Evolutionary conservation across 257 asterid species (phyloP).

Genomic region (Mitragyna speciosa): DNA sequence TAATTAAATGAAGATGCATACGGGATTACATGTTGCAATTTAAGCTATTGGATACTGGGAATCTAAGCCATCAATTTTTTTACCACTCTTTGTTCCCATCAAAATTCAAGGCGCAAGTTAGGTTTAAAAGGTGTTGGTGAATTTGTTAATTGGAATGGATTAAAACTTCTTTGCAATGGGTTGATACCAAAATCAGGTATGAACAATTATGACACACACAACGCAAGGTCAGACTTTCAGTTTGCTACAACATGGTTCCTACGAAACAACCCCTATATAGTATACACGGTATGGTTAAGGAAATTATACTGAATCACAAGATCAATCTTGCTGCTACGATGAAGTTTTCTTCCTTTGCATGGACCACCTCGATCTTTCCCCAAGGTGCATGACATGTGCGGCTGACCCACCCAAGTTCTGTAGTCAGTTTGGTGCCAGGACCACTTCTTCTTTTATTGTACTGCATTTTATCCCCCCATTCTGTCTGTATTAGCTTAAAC

Average conservation of each 20-base stretch:
- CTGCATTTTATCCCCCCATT: background rate
- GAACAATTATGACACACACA: no score
- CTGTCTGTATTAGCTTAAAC: background rate
- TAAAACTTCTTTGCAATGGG: background rate
- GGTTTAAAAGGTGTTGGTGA: background rate
- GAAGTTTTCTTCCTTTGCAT: background rate
- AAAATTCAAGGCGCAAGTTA: no score
- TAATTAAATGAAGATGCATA: no score
- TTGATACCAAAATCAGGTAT: background rate
- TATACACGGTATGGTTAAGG: background rate
- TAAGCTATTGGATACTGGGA: no score
- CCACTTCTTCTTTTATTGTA: background rate
- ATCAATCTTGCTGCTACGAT: background rate
- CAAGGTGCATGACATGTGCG: conserved; percentile 17
- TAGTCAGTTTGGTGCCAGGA: background rate
- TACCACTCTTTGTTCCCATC: no score
- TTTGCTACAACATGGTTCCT: background rate
- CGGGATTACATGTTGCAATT: no score
- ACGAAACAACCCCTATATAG: background rate
- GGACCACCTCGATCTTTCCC: conserved; percentile 12
- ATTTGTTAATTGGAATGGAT: background rate
- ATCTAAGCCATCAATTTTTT: no score
- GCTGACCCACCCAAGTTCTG: conserved; percentile 15
- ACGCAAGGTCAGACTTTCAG: background rate
- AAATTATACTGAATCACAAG: background rate